Evolutionary conservation across 306 rosid genomes (phyloP), one percentile per base, ranked within the genome.

Genomic region (Lablab purpureus): DNA sequence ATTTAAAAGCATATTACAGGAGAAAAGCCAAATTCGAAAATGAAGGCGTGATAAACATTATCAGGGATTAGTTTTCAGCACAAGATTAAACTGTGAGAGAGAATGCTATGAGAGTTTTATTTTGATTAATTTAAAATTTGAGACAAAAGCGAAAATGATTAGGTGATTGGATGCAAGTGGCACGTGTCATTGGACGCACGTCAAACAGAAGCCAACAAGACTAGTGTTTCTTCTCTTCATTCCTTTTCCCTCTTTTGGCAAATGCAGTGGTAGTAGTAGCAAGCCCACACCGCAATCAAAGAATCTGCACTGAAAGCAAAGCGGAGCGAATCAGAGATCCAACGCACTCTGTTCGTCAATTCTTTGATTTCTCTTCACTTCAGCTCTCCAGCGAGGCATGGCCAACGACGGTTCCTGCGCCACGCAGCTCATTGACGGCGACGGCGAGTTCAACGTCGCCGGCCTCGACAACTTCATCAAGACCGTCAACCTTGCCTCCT

Each of bases 401-500:
- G 56, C 74, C 36, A 25, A 4, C 67, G 91, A 80, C 4, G 94
- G 65, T 70, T 81, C 86, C 83, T 87, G 66, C 73, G 76, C 89
- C 54, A 91, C 93, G 8, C 99, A 94, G 69, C 92, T 94, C 56
- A 91, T 94, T 50, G 88, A 94, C 77, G 90, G 78, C 12, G 66
- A 92, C 63, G 99, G 97, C 19, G 71, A 17, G n/a, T 94, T 94
- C 86, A 89, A 92, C 67, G 90, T 67, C 32, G 55, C 81, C 70
- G 99, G 97, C 37, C 85, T 92, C 30, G 91, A 85, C 23, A 70
- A 51, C 15, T 92, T 94, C 87, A 84, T 84, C 68, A 82, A 75
- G 18, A 65, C 82, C 37, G 81, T 84, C 6, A 85, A 86, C 7
- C 78, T 94, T 43, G 71, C 84, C 25, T 40, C 77, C 2, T 84